Conservation (phyloP, 116 monocot genomes). For the Iris pallida region DNA sequence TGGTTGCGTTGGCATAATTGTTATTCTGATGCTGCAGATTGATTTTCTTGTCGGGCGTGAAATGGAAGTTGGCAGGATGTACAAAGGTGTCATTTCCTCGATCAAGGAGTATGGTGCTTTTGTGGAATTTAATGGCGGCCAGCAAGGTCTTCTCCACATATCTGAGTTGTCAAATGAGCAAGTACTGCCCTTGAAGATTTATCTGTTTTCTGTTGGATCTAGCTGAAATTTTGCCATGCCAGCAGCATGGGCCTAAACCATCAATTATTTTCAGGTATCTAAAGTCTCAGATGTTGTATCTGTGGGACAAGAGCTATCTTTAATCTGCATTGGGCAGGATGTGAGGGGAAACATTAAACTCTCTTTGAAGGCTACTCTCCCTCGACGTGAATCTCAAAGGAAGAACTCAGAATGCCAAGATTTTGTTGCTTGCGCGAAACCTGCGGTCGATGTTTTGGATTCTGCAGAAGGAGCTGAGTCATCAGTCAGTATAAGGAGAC, state of each 20-base stretch:
- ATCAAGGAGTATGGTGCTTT: conserved; percentile 98
- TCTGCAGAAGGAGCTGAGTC: conserved; percentile 10
- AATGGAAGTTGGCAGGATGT: conserved; percentile 85
- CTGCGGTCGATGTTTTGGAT: conserved; percentile 21
- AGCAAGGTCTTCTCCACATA: conserved; percentile 91
- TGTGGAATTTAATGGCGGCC: conserved; percentile 92
- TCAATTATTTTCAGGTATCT: conserved; percentile 38
- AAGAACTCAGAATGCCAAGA: conserved; percentile 6
- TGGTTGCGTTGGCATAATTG: no score
- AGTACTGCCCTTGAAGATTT: conserved; percentile 21
- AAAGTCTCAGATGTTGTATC: conserved; percentile 81
- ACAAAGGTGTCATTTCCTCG: conserved; percentile 76
- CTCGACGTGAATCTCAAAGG: conserved; percentile 21
- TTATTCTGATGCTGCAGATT: conserved; percentile 40
- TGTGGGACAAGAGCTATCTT: conserved; percentile 74
- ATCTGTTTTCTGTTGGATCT: not conserved
- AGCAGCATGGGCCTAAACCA: no score
- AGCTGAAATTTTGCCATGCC: not conserved
- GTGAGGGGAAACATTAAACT: conserved; percentile 89
- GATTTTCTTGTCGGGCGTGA: conserved; percentile 82
- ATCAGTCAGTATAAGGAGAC: conserved; percentile 4
- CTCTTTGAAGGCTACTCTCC: conserved; percentile 70
- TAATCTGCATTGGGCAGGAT: conserved; percentile 91
- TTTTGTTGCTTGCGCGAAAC: conserved; percentile 16
- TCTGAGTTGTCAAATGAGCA: conserved; percentile 87